These are phyloP conservation scores for Neurospora sp. DNA, from an alignment of 495 filamentous ascomycete genomes.

Conservation along the genomic window DNA sequence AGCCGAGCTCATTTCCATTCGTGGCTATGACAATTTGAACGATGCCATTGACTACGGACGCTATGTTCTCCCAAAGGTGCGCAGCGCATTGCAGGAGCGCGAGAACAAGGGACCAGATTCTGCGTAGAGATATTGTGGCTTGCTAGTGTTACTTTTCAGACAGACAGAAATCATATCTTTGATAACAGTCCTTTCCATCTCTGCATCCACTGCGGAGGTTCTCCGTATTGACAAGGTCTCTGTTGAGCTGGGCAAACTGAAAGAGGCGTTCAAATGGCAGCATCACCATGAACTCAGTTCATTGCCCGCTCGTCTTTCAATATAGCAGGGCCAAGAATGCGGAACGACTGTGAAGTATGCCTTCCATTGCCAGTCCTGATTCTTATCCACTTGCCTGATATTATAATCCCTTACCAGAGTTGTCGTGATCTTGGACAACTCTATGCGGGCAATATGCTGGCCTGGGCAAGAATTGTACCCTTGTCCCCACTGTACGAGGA, in stretches of 20 bases:
- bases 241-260: not conserved
- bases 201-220: not conserved
- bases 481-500: not conserved
- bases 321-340: constrained; percentile 28
- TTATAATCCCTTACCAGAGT: constrained; percentile 24
- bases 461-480: not conserved
- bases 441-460: not conserved
- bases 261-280: not conserved
- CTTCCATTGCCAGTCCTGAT: constrained; percentile 28
- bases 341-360: constrained; percentile 30
- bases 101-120: constrained; percentile 1
- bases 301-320: not conserved
- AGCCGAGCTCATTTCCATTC: constrained; percentile 42
- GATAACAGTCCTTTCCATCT: not conserved
- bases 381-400: constrained; percentile 27
- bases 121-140: not conserved
- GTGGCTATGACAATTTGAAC: constrained; percentile 45
- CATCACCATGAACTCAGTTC: not conserved
- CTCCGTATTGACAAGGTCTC: not conserved
- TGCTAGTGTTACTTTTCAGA: not conserved
- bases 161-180: not conserved
- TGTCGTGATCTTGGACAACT: not conserved
- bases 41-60: constrained; percentile 46
- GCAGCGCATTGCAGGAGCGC: constrained; percentile 27
- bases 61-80: constrained; percentile 37